Conservation (phyloP, 2,329 filamentous ascomycete species). For the Podosphaera fusca region DNA sequence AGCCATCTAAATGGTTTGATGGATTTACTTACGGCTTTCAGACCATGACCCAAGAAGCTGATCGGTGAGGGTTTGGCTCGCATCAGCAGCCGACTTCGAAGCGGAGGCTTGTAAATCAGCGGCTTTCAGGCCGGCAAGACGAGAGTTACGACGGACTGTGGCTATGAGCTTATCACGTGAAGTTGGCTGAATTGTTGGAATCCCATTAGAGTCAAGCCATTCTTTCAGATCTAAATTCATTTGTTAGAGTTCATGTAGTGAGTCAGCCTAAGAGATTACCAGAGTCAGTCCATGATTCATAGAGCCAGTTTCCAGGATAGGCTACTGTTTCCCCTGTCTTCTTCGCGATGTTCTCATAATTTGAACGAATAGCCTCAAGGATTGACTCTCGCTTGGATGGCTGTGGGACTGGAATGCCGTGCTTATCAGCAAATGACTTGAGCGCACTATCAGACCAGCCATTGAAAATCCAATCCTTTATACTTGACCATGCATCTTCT, state of each 20-base stretch:
- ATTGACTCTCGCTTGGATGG: slow-evolving; percentile 68
- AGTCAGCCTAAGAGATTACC: slow-evolving; percentile 6
- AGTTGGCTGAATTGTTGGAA: slow-evolving; percentile 64
- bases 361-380: slow-evolving; percentile 53
- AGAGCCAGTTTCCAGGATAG: slow-evolving; percentile 95
- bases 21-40: slow-evolving; percentile 29
- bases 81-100: slow-evolving; percentile 40
- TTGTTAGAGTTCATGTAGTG: not conserved
- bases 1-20: not conserved
- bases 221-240: slow-evolving; percentile 47
- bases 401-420: slow-evolving; percentile 65
- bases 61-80: slow-evolving; percentile 56
- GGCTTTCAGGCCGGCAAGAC: slow-evolving; percentile 48
- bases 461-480: slow-evolving; percentile 85
- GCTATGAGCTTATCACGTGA: slow-evolving; percentile 76
- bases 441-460: slow-evolving; percentile 30
- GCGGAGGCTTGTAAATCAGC: slow-evolving; percentile 36
- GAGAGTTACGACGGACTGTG: slow-evolving; percentile 72
- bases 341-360: slow-evolving; percentile 58
- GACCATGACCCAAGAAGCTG: slow-evolving; percentile 76
- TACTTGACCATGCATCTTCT: slow-evolving; percentile 43
- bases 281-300: slow-evolving; percentile 70
- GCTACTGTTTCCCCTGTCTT: slow-evolving; percentile 48
- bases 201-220: slow-evolving; percentile 75
- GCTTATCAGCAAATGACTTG: slow-evolving; percentile 76